Base-by-base conservation (phyloP, 2,329 filamentous ascomycete species). In the Microsporum canis region DNA sequence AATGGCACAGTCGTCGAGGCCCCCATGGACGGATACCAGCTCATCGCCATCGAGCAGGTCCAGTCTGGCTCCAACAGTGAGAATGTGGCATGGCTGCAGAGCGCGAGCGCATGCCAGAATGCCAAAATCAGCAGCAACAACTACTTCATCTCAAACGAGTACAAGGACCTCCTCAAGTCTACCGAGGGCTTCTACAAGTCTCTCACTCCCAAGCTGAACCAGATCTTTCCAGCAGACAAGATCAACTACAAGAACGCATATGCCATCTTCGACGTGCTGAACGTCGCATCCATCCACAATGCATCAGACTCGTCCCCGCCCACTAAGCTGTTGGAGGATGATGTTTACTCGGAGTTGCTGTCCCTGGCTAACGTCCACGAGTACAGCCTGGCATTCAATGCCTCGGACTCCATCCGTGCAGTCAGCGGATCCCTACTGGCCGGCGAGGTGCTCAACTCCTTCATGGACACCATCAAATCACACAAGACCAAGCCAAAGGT, bases 361-460 rank as follows among this genome's bases (percentile, higher is more conserved):
- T 81, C 82, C n/a, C 83, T 94, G 36, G 91, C 91, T 66, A 85
- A 91, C 71, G 77, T 78, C 62, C 88, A 94, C 73, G 88, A 96
- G 73, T 95, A 83, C 79, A 87, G 86, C 69, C 84, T 94, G 12
- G 89, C 89, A 59, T 95, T 87, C 82, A 92, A 95, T 76, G 75
- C 77, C 67, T 73, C 74, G 1, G 75, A 77, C 45, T 66, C 72
- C n/a, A 72, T 77, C 60, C 76, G 77, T 29, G 76, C 77, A 14
- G 78, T 79, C 5, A 79, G 80, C 57, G 83, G 84, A 41, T 83
- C 85, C 1, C 82, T 84, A 59, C 76, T 97, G 14, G 82, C 82
- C 6, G 82, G 95, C 17, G 73, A 83, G 45, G 79, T 86, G 17
- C 78, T 80, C 38, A 72, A 80, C 38, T 71, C 70, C 7, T 73